Conservation (phyloP, 1,284 basidiomycete genomes). For the Stygiomarasmius scandens region DNA sequence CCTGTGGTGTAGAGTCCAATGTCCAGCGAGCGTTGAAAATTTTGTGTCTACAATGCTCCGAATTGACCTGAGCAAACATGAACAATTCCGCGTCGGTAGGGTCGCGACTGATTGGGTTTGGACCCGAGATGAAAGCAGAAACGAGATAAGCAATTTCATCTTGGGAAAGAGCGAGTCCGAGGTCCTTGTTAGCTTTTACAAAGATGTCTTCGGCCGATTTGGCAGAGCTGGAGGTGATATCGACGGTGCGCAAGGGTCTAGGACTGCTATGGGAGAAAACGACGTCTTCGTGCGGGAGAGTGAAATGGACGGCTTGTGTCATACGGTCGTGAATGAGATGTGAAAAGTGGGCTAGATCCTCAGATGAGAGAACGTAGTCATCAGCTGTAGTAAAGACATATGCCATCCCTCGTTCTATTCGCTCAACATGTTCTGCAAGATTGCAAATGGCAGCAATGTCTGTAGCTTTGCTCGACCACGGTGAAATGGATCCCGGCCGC, state of each 20-base stretch:
- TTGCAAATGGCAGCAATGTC: slow-evolving; percentile 82
- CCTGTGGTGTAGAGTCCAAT: slow-evolving; percentile 72
- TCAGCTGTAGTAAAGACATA: slow-evolving; percentile 57
- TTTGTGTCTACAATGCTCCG: slow-evolving; percentile 99
- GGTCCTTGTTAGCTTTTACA: slow-evolving; percentile 76
- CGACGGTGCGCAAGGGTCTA: slow-evolving; percentile 73
- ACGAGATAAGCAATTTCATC: slow-evolving; percentile 96
- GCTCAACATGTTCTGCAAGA: slow-evolving; percentile 61
- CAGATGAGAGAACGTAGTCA: slow-evolving; percentile 35
- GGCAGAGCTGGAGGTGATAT: slow-evolving; percentile 43
- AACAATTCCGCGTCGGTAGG: slow-evolving; percentile 98
- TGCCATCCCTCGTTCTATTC: slow-evolving; percentile 73
- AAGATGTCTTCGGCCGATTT: slow-evolving; percentile 59
- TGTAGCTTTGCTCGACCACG: slow-evolving; percentile 91
- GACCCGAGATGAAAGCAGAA: slow-evolving; percentile 80
- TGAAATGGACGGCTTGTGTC: slow-evolving; percentile 80
- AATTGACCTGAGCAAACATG: slow-evolving; percentile 99
- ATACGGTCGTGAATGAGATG: slow-evolving; percentile 91
- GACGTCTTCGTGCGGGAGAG: slow-evolving; percentile 58
- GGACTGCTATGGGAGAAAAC: slow-evolving; percentile 78
- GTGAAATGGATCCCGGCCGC: slow-evolving; percentile 81
- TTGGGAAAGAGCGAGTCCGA: slow-evolving; percentile 88
- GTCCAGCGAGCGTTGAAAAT: slow-evolving; percentile 99
- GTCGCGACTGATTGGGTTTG: slow-evolving; percentile 68
- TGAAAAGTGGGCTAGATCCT: slow-evolving; percentile 53